phyloP scores from a whole-genome alignment of 1,284 basidiomycete species.

The Xerocomus amazonicus region DNA sequence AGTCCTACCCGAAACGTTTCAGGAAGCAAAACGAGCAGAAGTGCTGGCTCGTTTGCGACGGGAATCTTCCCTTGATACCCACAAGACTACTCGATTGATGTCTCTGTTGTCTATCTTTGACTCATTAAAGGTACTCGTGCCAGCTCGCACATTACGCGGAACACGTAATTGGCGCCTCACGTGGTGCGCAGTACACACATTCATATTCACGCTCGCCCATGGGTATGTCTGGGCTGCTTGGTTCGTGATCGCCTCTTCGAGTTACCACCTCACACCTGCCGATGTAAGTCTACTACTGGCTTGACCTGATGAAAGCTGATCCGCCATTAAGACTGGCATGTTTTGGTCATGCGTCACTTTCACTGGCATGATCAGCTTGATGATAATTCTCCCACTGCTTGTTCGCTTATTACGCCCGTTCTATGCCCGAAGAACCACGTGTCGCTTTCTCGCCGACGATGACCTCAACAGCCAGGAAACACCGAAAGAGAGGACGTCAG shows the following conservation, averaged over 20 bases:
- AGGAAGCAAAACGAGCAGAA: conserved; percentile 23
- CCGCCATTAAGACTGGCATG: conserved; percentile 22
- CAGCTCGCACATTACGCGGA: conserved; percentile 21
- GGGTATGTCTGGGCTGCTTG: conserved; percentile 19
- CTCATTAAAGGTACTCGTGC: conserved; percentile 27
- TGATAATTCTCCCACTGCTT: conserved; percentile 14
- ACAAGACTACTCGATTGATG: not conserved
- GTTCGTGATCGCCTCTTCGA: conserved; percentile 28
- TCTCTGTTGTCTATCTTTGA: conserved; percentile 17
- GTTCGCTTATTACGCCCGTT: conserved; percentile 20
- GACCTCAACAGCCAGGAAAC: not conserved
- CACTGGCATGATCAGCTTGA: conserved; percentile 17
- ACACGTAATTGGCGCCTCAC: conserved; percentile 31
- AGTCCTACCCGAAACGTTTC: conserved; percentile 34
- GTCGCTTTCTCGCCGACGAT: not conserved
- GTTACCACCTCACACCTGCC: conserved; percentile 22
- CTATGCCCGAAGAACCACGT: conserved; percentile 8
- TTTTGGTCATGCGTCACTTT: conserved; percentile 14
- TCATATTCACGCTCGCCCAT: conserved; percentile 21
- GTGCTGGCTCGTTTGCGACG: conserved; percentile 13
- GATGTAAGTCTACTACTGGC: conserved; percentile 13
- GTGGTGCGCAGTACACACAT: conserved; percentile 25
- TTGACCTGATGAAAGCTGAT: not conserved
- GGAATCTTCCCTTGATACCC: not conserved
- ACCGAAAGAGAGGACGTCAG: conserved; percentile 19